Evolutionary conservation across 2,329 filamentous ascomycete species (phyloP).

Genomic region (Paracoccidioides brasiliensis): DNA sequence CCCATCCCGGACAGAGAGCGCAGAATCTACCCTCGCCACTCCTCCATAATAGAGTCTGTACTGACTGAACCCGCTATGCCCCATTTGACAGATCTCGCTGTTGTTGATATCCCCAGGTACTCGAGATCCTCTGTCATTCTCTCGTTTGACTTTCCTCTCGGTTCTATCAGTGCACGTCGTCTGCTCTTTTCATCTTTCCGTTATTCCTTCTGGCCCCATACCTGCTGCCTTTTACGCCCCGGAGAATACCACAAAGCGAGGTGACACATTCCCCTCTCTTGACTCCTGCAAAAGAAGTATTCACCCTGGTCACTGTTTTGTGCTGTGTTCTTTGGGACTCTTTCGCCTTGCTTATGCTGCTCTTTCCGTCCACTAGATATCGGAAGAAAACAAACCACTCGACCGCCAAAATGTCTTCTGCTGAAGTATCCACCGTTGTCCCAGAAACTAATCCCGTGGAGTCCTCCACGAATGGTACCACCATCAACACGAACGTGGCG

Average conservation of each 20-base stretch:
- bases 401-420: conserved; percentile 60
- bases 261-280: neutral
- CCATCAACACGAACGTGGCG: conserved; percentile 61
- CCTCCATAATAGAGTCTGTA: no score
- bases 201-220: no score
- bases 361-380: conserved; percentile 4
- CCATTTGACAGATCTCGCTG: no score
- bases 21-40: no score
- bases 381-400: conserved; percentile 15
- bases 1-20: neutral
- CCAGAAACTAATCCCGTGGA: conserved; percentile 48
- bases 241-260: neutral
- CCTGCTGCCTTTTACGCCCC: no score
- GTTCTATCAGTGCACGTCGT: no score
- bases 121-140: no score
- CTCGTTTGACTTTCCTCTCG: no score
- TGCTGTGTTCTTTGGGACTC: no score
- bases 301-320: neutral
- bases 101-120: no score
- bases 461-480: conserved; percentile 41
- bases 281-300: neutral
- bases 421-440: conserved; percentile 62
- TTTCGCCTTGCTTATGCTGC: neutral
- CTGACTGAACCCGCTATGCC: no score
- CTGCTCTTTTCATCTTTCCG: no score